Conservation (phyloP, 495 filamentous ascomycete genomes). For the Talaromyces ruber region DNA sequence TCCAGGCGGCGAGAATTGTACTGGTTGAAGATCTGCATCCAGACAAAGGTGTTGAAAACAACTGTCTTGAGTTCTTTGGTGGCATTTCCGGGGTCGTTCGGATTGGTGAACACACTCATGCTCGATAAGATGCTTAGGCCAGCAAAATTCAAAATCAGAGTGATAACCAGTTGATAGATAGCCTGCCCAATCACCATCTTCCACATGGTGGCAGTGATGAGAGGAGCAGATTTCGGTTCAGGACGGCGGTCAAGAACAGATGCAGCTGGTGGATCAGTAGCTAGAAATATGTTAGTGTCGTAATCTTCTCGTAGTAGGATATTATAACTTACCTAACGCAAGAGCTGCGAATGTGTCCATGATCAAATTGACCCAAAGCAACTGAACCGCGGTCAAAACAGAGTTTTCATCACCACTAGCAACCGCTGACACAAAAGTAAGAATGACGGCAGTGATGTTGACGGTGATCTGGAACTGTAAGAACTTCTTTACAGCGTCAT, state of each 20-base stretch:
- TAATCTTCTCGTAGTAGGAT: background rate
- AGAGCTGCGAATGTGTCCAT: conserved; percentile 97
- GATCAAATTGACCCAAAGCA: conserved; percentile 88
- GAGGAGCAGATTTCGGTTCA: conserved; percentile 63
- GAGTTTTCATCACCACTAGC: conserved; percentile 54
- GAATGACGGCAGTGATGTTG: conserved; percentile 80
- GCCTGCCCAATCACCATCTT: conserved; percentile 89
- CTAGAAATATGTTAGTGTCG: conserved; percentile 17
- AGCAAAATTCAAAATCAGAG: conserved; percentile 68
- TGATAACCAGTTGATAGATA: conserved; percentile 75
- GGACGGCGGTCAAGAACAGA: conserved; percentile 66
- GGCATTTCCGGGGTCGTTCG: conserved; percentile 18
- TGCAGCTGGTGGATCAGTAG: conserved; percentile 70
- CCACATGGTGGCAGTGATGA: conserved; percentile 81
- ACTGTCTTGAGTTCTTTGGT: conserved; percentile 55
- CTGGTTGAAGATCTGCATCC: conserved; percentile 93
- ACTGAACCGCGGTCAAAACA: conserved; percentile 75
- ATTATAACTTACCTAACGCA: conserved; percentile 42
- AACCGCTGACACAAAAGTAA: conserved; percentile 77
- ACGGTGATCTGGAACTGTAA: conserved; percentile 89
- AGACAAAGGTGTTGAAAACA: conserved; percentile 88
- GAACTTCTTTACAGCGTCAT: conserved; percentile 87
- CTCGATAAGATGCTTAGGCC: conserved; percentile 50
- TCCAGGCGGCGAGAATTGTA: conserved; percentile 81
- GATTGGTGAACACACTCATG: conserved; percentile 7